Evolutionary conservation across 2,329 filamentous ascomycete species (phyloP).

Genomic region (Talaromyces marneffei): DNA sequence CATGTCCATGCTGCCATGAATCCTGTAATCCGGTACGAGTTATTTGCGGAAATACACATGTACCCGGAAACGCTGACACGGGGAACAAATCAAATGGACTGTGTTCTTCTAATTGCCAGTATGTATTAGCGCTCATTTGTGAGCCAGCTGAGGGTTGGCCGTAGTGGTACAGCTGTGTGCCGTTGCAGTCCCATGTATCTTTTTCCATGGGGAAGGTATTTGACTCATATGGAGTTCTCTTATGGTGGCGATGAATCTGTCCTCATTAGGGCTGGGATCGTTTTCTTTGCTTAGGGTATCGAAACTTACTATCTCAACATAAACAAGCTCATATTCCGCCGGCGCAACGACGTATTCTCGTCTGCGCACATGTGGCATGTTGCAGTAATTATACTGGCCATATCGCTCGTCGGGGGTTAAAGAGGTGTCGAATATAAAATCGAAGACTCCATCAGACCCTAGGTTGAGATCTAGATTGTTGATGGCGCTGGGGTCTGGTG

Average conservation of each 20-base stretch:
- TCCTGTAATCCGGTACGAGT: slow-evolving; percentile 66
- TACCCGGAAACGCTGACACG: slow-evolving; percentile 62
- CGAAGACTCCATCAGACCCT: slow-evolving; percentile 58
- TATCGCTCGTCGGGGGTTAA: slow-evolving; percentile 51
- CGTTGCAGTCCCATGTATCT: slow-evolving; percentile 66
- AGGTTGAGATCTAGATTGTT: slow-evolving; percentile 58
- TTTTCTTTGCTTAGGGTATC: background rate
- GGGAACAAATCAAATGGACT: slow-evolving; percentile 54
- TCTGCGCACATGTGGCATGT: slow-evolving; percentile 76
- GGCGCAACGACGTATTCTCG: slow-evolving; percentile 56
- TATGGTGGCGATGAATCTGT: slow-evolving; percentile 75
- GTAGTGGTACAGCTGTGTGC: slow-evolving; percentile 65
- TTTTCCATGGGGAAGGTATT: slow-evolving; percentile 72
- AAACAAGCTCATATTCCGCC: slow-evolving; percentile 58
- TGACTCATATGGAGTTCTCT: slow-evolving; percentile 70
- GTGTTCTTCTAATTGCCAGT: slow-evolving; percentile 58
- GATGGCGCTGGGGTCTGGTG: slow-evolving; percentile 49
- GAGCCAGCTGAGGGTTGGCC: slow-evolving; percentile 47
- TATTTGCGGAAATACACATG: slow-evolving; percentile 77
- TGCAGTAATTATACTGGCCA: slow-evolving; percentile 72
- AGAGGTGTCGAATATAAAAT: slow-evolving; percentile 68
- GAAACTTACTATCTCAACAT: slow-evolving; percentile 67
- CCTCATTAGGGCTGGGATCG: background rate
- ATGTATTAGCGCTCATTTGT: slow-evolving; percentile 49
- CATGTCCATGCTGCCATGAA: slow-evolving; percentile 68